Evolutionary conservation across 164 flowering plant species (phyloP).

Genomic region (Berberis vulgaris): DNA sequence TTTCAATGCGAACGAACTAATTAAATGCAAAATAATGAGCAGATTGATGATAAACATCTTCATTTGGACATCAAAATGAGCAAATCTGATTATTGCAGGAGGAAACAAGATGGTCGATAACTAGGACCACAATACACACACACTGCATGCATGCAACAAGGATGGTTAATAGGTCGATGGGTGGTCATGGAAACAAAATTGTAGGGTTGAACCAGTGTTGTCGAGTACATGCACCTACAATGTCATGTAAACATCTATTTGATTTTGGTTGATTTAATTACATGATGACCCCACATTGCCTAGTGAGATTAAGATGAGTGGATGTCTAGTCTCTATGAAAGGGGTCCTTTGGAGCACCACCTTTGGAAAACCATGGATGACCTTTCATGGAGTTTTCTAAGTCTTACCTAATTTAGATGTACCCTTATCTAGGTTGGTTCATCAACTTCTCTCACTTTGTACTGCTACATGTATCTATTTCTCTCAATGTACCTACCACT

Average conservation of each 20-base stretch:
- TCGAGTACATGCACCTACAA: not conserved
- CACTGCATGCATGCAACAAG: not conserved
- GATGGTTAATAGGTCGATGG: slow-evolving; percentile 1
- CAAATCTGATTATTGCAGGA: not conserved
- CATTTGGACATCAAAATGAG: not conserved
- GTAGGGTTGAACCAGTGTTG: slow-evolving; percentile 2
- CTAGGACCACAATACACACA: not conserved
- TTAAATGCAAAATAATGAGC: not conserved
- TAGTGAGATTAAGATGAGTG: not conserved
- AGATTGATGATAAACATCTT: not conserved
- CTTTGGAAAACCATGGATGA: not conserved
- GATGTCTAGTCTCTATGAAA: not conserved
- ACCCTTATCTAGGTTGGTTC: slow-evolving; percentile 2
- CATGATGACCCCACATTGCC: not conserved
- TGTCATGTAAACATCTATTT: not conserved
- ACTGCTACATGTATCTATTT: not conserved
- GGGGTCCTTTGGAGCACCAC: not conserved
- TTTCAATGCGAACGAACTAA: not conserved
- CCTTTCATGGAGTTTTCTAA: not conserved
- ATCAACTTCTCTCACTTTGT: not conserved
- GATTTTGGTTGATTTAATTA: not conserved
- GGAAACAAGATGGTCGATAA: not conserved
- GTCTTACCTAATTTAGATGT: not conserved
- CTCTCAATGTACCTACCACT: not conserved
- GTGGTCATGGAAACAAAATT: not conserved